Conservation (phyloP, 768 basidiomycete species). For the Leccinum incarnatum region DNA sequence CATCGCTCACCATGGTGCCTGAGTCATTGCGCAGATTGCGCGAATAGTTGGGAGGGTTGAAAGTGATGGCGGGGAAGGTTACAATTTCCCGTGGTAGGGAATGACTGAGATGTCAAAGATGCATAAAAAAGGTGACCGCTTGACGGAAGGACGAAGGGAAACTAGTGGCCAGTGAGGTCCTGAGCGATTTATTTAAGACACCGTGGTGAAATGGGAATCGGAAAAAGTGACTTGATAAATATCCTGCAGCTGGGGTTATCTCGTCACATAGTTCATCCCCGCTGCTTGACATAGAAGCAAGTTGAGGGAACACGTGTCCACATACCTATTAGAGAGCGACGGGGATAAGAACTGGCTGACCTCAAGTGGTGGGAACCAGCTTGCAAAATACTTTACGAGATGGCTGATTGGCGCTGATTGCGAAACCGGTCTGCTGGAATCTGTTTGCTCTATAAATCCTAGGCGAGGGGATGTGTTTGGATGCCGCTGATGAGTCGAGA, state of each 20-base stretch:
- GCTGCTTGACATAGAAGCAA: slow-evolving; percentile 16
- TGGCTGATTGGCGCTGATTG: slow-evolving; percentile 14
- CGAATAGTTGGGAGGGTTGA: neutral
- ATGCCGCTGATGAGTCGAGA: neutral
- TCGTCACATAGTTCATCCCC: slow-evolving; percentile 15
- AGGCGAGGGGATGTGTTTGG: neutral
- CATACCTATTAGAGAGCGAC: slow-evolving; percentile 17
- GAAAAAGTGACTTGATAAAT: slow-evolving; percentile 12
- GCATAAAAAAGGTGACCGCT: slow-evolving; percentile 15
- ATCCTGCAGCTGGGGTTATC: slow-evolving; percentile 10
- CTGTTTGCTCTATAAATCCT: neutral
- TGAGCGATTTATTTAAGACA: slow-evolving; percentile 19
- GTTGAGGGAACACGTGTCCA: slow-evolving; percentile 13
- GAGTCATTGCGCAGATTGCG: slow-evolving; percentile 11
- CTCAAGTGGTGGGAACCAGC: slow-evolving; percentile 18
- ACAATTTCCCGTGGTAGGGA: slow-evolving; percentile 8
- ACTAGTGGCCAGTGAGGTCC: slow-evolving; percentile 5
- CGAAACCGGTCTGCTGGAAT: slow-evolving; percentile 2
- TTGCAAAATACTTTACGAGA: slow-evolving; percentile 20
- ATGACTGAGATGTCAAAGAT: slow-evolving; percentile 10
- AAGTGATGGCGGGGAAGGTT: neutral
- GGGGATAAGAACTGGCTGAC: slow-evolving; percentile 8
- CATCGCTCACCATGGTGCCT: slow-evolving; percentile 7
- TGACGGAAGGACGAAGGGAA: slow-evolving; percentile 3
- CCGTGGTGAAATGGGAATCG: slow-evolving; percentile 9